Evolutionary conservation across 2,329 filamentous ascomycete genomes (phyloP).

Genomic region (Fusarium concolor): DNA sequence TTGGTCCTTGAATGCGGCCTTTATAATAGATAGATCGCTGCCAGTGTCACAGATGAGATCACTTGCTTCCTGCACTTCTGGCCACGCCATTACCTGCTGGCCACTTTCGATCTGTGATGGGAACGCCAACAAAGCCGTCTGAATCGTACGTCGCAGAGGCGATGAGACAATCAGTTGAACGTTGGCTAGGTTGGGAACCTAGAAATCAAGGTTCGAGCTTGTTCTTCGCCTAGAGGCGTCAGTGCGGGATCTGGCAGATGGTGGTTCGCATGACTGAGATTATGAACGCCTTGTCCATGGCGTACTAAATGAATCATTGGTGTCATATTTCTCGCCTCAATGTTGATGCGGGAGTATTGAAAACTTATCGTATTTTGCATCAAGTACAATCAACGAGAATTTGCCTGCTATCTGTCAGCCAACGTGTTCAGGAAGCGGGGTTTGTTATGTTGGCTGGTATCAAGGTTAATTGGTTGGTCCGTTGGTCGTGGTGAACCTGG

Average conservation of each 20-base stretch:
- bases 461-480: too few species aligned
- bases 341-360: too few species aligned
- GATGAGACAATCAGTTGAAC: background rate
- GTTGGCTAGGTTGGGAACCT: background rate
- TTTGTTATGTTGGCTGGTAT: too few species aligned
- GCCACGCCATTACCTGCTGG: background rate
- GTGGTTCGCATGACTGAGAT: background rate
- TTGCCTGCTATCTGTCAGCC: too few species aligned
- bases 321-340: background rate
- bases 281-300: background rate
- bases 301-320: background rate
- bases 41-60: background rate
- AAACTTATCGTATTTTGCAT: too few species aligned
- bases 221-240: background rate
- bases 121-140: background rate
- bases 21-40: background rate
- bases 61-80: slow-evolving; percentile 1
- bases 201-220: background rate
- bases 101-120: background rate
- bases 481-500: too few species aligned
- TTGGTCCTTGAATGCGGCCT: background rate
- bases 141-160: background rate
- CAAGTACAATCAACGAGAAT: too few species aligned
- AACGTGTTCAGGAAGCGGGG: too few species aligned
- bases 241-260: background rate